A percentile compares a stretch with the other conserved stretches of the same genome.
Conservation (phyloP, 2,329 filamentous ascomycete genomes). For the Alternaria triticina region DNA sequence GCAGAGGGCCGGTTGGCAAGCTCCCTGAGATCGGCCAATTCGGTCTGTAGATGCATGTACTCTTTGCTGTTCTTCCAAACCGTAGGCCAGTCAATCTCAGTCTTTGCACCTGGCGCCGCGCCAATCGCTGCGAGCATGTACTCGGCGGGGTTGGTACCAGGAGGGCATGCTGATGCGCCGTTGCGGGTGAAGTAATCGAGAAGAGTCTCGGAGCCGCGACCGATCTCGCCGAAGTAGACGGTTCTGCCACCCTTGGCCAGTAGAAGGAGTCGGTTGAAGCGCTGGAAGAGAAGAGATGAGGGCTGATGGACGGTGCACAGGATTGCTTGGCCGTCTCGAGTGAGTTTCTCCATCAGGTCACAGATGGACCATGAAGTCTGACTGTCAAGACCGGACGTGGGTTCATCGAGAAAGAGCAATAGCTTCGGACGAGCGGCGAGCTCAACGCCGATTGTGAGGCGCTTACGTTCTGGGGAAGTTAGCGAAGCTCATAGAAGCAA, state of each 20-base stretch:
- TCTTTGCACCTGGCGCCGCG: conserved; percentile 35
- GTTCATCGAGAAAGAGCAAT: conserved; percentile 67
- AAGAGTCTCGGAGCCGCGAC: conserved; percentile 68
- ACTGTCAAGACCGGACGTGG: conserved; percentile 82
- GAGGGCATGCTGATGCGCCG: conserved; percentile 67
- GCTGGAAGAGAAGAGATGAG: conserved; percentile 86
- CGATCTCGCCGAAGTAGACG: conserved; percentile 80
- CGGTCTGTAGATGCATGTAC: conserved; percentile 37
- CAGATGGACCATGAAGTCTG: conserved; percentile 84
- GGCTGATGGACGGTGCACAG: conserved; percentile 95
- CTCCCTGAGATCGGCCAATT: conserved; percentile 49
- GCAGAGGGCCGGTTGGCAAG: conserved; percentile 39
- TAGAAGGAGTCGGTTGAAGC: conserved; percentile 80
- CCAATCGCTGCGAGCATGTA: conserved; percentile 68
- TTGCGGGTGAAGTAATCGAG: conserved; percentile 76
- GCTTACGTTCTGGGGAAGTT: conserved; percentile 58
- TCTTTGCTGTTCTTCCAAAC: conserved; percentile 46
- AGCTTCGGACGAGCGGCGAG: conserved; percentile 37
- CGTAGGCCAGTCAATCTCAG: conserved; percentile 49
- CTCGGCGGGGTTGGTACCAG: conserved; percentile 75
- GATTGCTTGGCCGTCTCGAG: conserved; percentile 78
- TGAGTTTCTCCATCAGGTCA: conserved; percentile 82
- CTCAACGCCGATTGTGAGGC: conserved; percentile 63
- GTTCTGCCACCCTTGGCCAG: conserved; percentile 74
- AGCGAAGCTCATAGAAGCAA: neutral